phyloP scores from a whole-genome alignment of 2,329 filamentous ascomycete genomes.

The Eutypa lata region DNA sequence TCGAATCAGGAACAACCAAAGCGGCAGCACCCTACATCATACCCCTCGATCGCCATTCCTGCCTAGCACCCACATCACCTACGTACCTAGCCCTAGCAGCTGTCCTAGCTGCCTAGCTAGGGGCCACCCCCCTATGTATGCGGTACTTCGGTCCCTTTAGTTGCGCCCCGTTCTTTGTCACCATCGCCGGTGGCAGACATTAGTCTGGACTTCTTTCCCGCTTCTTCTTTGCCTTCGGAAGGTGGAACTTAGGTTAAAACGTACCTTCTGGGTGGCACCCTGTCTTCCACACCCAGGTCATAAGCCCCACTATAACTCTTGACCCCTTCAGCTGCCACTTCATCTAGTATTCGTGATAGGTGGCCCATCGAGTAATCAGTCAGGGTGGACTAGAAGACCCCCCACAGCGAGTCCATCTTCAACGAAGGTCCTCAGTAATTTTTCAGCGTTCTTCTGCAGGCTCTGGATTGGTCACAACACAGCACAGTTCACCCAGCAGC shows the following conservation, averaged over 20 bases:
- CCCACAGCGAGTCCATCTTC: conserved; percentile 23
- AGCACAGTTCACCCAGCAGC: conserved; percentile 11
- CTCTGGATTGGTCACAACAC: conserved; percentile 21
- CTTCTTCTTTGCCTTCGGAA: not conserved
- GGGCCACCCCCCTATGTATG: not conserved
- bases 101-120: too few relatives aligned
- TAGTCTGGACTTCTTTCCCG: not conserved
- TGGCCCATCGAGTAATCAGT: conserved; percentile 19
- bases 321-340: conserved; percentile 31
- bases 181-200: not conserved
- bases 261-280: not conserved
- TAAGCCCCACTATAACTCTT: conserved; percentile 27
- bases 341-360: conserved; percentile 24
- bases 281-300: conserved; percentile 20
- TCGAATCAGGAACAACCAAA: not conserved
- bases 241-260: not conserved
- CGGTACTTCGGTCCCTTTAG: not conserved
- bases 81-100: not conserved
- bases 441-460: conserved; percentile 19
- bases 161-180: not conserved
- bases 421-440: conserved; percentile 17
- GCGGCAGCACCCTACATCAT: not conserved
- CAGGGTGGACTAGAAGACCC: conserved; percentile 25
- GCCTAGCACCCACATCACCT: not conserved
- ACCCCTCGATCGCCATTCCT: not conserved